Evolutionary conservation across 1,284 basidiomycete genomes (phyloP), one percentile per base, ranked within the genome.

Genomic region (Paramarasmius palmivorus): DNA sequence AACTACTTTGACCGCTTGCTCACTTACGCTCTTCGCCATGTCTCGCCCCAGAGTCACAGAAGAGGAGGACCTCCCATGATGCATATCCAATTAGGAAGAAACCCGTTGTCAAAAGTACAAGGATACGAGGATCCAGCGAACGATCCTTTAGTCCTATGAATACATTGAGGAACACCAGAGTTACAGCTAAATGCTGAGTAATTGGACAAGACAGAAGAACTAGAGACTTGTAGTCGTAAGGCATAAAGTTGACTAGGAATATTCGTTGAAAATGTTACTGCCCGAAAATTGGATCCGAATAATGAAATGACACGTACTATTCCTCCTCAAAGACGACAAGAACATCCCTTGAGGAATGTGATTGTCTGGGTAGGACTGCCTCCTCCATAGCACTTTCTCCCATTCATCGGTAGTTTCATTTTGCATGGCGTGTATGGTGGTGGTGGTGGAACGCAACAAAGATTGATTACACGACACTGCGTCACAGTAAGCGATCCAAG

Each of bases 301-400:
- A 12, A 29, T 37, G 39, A 56, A 49, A 49, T 46, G 8, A 19
- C 22, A 76, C 88, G 70, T 67, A 95, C 93, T 80, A 67, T 95
- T 92, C 67, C 73, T 82, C 63, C 79, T 79, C 55, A 97, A 73
- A 55, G 91, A 87, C 1, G 88, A 83, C 48, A 96, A 78, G 68
- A 96, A 97, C 8, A 83, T 77, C 2, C 73, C 72, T 9, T 86
- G 83, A n/a, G 91, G 89, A 49, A 97, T 88, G 71, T 93, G 84
- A 68, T 95, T 94, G 72, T 97, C 95, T 14, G 90, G 84, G 65
- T 81, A 90, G 4, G 81, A 74, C 65, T 90, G 90, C 57, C 70
- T 74, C 65, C 86, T 86, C 93, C 93, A 97, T 17, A 98, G 81
- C n/a, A 91, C 77, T 65, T 87, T 90, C 66, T 88, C 83, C 91